Evolutionary conservation across 2,329 filamentous ascomycete species (phyloP).

Genomic region (Dryadomyces sulphureus): DNA sequence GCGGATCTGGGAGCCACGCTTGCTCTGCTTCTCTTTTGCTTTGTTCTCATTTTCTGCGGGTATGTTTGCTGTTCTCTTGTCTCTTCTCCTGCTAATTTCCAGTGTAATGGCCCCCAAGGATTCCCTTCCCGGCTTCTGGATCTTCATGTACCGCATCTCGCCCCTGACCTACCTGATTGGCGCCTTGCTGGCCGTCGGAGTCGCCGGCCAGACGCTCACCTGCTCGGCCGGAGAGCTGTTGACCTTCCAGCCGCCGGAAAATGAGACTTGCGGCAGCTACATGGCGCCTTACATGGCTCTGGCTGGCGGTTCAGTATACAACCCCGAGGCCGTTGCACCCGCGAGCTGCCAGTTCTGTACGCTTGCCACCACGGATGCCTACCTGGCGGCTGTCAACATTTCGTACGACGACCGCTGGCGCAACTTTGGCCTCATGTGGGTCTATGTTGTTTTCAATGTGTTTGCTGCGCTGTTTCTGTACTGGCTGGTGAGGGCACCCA

Average conservation of each 20-base stretch:
- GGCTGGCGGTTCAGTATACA: constrained; percentile 33
- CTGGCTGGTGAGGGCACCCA: constrained; percentile 8
- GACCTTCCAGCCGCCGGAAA: constrained; percentile 47
- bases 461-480: constrained; percentile 11
- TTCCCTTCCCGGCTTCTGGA: constrained; percentile 57
- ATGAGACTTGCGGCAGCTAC: constrained; percentile 50
- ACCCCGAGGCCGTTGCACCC: constrained; percentile 33
- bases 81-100: neutral
- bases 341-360: constrained; percentile 51
- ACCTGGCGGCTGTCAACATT: constrained; percentile 29
- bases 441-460: constrained; percentile 50
- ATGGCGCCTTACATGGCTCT: constrained; percentile 37
- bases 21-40: constrained; percentile 43
- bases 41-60: constrained; percentile 41
- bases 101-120: constrained; percentile 41
- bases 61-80: constrained; percentile 24
- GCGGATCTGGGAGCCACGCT: constrained; percentile 52
- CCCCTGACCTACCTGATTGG: constrained; percentile 42
- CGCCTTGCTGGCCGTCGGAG: constrained; percentile 51
- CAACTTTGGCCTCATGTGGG: constrained; percentile 58
- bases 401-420: constrained; percentile 46
- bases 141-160: constrained; percentile 41
- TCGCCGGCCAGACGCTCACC: constrained; percentile 36
- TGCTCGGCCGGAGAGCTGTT: constrained; percentile 44
- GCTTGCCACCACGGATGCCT: constrained; percentile 48